These are phyloP conservation scores for Mycena leptocephala DNA, from an alignment of 768 basidiomycete genomes.

Conservation along the genomic window DNA sequence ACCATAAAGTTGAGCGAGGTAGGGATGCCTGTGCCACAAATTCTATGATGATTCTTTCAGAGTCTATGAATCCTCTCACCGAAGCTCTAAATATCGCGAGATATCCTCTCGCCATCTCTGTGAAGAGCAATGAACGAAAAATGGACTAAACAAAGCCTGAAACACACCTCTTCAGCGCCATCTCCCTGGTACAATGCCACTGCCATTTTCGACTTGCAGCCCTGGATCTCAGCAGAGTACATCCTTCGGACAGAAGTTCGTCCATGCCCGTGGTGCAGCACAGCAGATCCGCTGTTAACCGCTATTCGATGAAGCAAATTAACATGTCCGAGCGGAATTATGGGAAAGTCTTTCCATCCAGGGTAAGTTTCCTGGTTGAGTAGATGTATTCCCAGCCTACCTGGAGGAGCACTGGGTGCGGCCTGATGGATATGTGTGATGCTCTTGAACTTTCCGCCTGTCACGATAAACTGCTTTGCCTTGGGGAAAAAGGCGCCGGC, in stretches of 20 bases:
- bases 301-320: neutral
- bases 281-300: neutral
- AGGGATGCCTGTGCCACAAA: too few species aligned
- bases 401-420: neutral
- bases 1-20: too few species aligned
- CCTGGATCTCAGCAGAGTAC: too few species aligned
- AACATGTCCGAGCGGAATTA: neutral
- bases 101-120: slow-evolving; percentile 1
- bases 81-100: slow-evolving; percentile 5
- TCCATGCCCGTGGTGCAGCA: neutral
- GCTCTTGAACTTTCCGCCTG: slow-evolving; percentile 8
- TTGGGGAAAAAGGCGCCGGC: too few species aligned
- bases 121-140: neutral
- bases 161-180: too few species aligned
- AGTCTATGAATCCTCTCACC: too few species aligned
- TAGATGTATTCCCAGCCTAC: neutral
- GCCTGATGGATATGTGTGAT: neutral
- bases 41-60: too few species aligned
- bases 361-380: neutral
- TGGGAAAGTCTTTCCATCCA: neutral
- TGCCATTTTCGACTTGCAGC: too few species aligned
- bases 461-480: too few species aligned
- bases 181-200: too few species aligned
- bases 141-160: neutral
- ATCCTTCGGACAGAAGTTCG: neutral